Evolutionary conservation across 2,329 filamentous ascomycete species (phyloP).

Genomic region (Colletotrichum sp.): DNA sequence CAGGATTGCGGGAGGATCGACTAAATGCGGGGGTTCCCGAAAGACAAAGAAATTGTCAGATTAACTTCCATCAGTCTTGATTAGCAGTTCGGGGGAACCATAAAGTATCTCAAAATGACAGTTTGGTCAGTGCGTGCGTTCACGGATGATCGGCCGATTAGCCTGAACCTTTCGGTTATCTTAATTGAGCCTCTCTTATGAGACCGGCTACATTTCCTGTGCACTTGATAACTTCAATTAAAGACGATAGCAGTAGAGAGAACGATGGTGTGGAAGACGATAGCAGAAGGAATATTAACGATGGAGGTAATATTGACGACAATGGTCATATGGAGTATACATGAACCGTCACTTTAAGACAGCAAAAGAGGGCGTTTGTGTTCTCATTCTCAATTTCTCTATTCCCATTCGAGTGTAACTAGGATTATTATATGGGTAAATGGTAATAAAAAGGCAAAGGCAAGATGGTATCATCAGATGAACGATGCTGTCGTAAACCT

Average conservation of each 20-base stretch:
- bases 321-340: background rate
- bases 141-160: background rate
- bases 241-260: background rate
- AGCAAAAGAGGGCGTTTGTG: too few species aligned
- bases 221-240: background rate
- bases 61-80: background rate
- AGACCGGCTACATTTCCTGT: background rate
- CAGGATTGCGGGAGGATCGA: background rate
- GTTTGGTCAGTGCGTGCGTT: background rate
- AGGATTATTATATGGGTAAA: background rate
- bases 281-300: accelerated
- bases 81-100: background rate
- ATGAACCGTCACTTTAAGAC: background rate
- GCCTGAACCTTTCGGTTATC: background rate
- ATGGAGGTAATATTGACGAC: background rate
- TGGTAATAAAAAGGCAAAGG: background rate
- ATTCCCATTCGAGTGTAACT: background rate
- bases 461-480: background rate
- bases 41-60: background rate
- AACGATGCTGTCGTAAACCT: background rate
- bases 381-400: background rate
- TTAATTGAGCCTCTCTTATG: background rate
- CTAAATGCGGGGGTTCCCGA: background rate
- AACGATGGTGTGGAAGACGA: background rate
- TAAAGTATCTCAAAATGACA: background rate